phyloP scores from a whole-genome alignment of 345 rosid species.

The Rhodamnia argentea region DNA sequence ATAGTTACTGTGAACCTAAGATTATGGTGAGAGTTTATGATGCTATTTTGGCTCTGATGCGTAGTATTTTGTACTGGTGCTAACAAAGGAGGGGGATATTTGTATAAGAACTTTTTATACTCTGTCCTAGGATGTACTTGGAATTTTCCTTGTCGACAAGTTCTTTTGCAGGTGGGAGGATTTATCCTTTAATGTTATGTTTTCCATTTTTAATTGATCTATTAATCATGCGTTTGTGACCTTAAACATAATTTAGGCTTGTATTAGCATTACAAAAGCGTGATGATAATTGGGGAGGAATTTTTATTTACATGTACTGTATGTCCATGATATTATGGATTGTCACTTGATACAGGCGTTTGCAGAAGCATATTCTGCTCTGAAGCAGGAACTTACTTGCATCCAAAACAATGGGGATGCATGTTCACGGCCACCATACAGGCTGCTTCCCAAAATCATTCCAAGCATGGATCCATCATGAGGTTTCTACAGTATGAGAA shows the following conservation, averaged over 20 bases:
- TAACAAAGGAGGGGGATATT: not conserved
- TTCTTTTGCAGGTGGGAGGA: not conserved
- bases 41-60: not conserved
- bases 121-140: not conserved
- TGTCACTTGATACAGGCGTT: conserved; percentile 59
- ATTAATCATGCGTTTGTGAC: not conserved
- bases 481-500: not conserved
- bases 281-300: not conserved
- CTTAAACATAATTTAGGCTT: not conserved
- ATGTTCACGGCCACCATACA: conserved; percentile 23
- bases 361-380: conserved; percentile 77
- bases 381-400: conserved; percentile 67
- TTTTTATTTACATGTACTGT: not conserved
- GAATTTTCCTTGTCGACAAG: not conserved
- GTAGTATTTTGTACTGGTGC: not conserved
- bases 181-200: not conserved
- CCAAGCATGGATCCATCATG: conserved; percentile 43
- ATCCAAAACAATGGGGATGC: conserved; percentile 33
- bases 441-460: conserved; percentile 67
- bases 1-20: not conserved
- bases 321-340: not conserved
- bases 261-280: not conserved
- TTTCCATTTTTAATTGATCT: not conserved
- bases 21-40: not conserved
- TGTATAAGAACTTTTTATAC: not conserved